Evolutionary conservation across 805 yeast species (phyloP).

Genomic region (Aciculoconidium aculeatum): DNA sequence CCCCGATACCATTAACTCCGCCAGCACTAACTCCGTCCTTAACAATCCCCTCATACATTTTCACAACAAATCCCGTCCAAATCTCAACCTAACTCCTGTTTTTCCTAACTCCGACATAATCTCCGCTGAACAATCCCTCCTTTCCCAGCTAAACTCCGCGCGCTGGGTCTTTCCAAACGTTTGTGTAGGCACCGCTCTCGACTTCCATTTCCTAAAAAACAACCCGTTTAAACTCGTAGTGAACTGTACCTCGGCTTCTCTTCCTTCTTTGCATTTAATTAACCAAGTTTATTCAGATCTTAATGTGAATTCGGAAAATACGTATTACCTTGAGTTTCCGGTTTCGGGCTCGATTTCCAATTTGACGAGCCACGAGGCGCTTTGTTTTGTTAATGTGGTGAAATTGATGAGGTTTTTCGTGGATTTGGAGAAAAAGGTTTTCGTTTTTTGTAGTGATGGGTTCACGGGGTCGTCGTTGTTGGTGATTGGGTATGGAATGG

Average conservation of each 20-base stretch:
- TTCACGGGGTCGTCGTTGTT: conserved; percentile 30
- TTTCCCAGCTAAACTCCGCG: conserved; percentile 28
- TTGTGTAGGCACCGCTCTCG: conserved; percentile 28
- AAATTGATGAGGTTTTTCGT: conserved; percentile 20
- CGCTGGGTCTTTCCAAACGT: conserved; percentile 21
- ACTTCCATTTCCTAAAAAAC: too few species aligned
- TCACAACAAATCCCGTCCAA: too few species aligned
- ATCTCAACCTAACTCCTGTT: neutral
- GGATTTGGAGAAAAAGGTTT: conserved; percentile 16
- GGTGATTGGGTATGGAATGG: too few species aligned
- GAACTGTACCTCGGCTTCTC: conserved; percentile 17
- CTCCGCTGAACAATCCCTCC: conserved; percentile 28
- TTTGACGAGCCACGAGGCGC: conserved; percentile 19
- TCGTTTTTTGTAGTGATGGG: conserved; percentile 32
- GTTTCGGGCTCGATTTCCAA: conserved; percentile 19
- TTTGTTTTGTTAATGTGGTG: conserved; percentile 24
- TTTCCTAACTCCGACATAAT: conserved; percentile 3
- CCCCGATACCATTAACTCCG: too few species aligned
- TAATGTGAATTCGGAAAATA: conserved; percentile 1
- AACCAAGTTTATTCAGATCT: conserved; percentile 9
- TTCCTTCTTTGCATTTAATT: conserved; percentile 13
- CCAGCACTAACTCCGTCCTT: too few species aligned
- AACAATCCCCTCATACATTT: too few species aligned
- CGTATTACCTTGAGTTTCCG: conserved; percentile 29
- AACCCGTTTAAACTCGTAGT: conserved; percentile 14